Conservation (phyloP, 352 stramenopile species). For the Elongisporangium senticosum region DNA sequence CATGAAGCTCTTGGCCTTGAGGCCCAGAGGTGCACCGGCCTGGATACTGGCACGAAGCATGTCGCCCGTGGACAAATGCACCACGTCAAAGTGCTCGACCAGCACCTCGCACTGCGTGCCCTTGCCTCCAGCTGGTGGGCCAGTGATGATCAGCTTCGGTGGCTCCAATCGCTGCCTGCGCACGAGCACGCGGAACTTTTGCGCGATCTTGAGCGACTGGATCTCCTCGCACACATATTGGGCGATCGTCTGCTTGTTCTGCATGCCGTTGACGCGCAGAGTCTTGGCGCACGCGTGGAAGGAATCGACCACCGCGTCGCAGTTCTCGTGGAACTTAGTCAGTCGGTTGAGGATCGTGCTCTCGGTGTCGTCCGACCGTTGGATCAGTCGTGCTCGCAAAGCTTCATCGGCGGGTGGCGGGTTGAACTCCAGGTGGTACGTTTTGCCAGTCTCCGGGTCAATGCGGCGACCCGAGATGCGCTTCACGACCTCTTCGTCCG, state of each 20-base stretch:
- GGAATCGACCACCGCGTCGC: constrained; percentile 37
- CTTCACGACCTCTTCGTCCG: constrained; percentile 93
- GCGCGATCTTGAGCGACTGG: constrained; percentile 28
- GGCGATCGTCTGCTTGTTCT: constrained; percentile 35
- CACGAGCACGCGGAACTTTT: constrained; percentile 35
- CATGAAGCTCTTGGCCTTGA: constrained; percentile 90
- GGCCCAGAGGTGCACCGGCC: constrained; percentile 42
- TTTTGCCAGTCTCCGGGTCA: constrained; percentile 91
- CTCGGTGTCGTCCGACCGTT: constrained; percentile 92
- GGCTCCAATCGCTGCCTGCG: constrained; percentile 8
- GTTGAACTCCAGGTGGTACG: constrained; percentile 96
- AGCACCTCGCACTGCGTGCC: constrained; percentile 93
- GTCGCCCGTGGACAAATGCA: constrained; percentile 91
- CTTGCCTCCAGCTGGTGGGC: constrained; percentile 90
- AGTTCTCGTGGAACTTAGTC: constrained; percentile 82
- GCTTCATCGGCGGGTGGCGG: constrained; percentile 65
- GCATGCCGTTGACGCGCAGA: constrained; percentile 38
- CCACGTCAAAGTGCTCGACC: constrained; percentile 78
- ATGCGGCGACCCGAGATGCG: constrained; percentile 95
- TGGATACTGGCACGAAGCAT: constrained; percentile 88
- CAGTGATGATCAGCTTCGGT: constrained; percentile 80
- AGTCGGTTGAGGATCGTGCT: constrained; percentile 88
- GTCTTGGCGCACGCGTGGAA: constrained; percentile 27
- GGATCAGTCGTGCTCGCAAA: constrained; percentile 63
- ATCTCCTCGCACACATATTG: constrained; percentile 30